phyloP scores from a whole-genome alignment of 495 filamentous ascomycete species.

The Pyrenula massariospora region DNA sequence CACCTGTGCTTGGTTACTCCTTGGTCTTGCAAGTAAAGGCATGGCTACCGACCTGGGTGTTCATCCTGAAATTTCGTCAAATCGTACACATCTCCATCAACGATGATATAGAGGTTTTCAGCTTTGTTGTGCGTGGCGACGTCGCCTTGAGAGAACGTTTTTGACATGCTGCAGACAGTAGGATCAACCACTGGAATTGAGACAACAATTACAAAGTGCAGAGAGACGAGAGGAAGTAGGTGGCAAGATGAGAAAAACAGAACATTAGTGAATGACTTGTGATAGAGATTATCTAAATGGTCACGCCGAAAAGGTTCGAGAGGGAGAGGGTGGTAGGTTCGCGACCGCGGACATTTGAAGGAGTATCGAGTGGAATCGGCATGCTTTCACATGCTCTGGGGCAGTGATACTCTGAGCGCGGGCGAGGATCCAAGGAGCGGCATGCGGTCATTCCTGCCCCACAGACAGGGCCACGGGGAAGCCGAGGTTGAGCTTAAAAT shows the following conservation, averaged over 20 bases:
- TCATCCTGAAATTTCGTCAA: slow-evolving; percentile 89
- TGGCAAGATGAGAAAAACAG: too few species aligned
- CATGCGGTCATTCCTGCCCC: background rate
- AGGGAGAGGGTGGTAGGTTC: too few species aligned
- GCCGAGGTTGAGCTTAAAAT: slow-evolving; percentile 4
- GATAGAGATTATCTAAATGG: too few species aligned
- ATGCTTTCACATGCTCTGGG: background rate
- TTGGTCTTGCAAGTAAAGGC: slow-evolving; percentile 11
- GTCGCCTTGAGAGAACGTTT: slow-evolving; percentile 71
- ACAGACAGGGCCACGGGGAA: background rate
- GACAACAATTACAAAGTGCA: background rate
- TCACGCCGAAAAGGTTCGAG: too few species aligned
- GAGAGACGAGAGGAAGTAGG: slow-evolving; percentile 2
- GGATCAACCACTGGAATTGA: slow-evolving; percentile 1
- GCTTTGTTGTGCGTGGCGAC: slow-evolving; percentile 84
- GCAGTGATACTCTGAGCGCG: background rate
- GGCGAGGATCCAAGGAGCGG: background rate
- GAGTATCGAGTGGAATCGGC: slow-evolving; percentile 4
- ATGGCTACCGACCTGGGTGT: slow-evolving; percentile 56
- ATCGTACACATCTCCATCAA: slow-evolving; percentile 96
- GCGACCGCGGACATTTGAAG: too few species aligned
- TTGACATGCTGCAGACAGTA: slow-evolving; percentile 54
- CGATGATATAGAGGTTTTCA: slow-evolving; percentile 75
- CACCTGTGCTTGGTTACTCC: slow-evolving; percentile 39
- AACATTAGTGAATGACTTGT: too few species aligned